Conservation (phyloP, 2,329 filamentous ascomycete species). For the Lasiodiplodia gonubiensis region DNA sequence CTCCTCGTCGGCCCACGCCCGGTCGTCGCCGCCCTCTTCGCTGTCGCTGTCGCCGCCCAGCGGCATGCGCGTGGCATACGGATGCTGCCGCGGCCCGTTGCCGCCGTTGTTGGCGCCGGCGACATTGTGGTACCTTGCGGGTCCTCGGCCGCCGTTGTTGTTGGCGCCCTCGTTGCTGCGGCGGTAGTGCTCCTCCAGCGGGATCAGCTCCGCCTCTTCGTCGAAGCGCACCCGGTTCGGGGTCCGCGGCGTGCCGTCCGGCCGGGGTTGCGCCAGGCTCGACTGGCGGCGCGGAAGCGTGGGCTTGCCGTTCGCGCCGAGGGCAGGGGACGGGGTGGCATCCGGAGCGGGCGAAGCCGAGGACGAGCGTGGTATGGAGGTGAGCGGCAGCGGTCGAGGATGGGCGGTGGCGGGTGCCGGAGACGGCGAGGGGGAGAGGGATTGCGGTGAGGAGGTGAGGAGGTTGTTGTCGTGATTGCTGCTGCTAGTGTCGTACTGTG, state of each 20-base stretch:
- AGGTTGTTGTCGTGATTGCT: neutral
- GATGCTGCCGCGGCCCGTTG: slow-evolving; percentile 15
- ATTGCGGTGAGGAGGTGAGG: neutral
- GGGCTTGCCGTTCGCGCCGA: slow-evolving; percentile 19
- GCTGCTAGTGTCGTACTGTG: neutral
- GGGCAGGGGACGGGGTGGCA: slow-evolving; percentile 34
- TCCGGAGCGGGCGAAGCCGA: slow-evolving; percentile 17
- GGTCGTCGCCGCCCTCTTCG: slow-evolving; percentile 40
- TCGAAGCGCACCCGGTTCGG: slow-evolving; percentile 78
- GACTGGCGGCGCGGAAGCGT: slow-evolving; percentile 44
- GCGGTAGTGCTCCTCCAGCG: slow-evolving; percentile 16
- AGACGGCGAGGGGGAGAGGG: slow-evolving; percentile 11
- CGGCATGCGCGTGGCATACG: slow-evolving; percentile 24
- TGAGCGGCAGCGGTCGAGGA: slow-evolving; percentile 1
- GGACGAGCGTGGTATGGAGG: slow-evolving; percentile 10
- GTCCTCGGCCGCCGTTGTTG: neutral
- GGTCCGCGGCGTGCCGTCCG: slow-evolving; percentile 64
- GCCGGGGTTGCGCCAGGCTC: slow-evolving; percentile 54
- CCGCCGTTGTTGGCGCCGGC: neutral
- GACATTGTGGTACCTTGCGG: neutral
- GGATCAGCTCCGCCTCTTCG: slow-evolving; percentile 39
- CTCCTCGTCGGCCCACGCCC: slow-evolving; percentile 61
- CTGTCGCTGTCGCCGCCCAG: slow-evolving; percentile 7
- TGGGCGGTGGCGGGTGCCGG: neutral
- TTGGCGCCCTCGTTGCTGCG: neutral